Evolutionary conservation across 306 rosid species (phyloP).

Genomic region (Castanea crenata): DNA sequence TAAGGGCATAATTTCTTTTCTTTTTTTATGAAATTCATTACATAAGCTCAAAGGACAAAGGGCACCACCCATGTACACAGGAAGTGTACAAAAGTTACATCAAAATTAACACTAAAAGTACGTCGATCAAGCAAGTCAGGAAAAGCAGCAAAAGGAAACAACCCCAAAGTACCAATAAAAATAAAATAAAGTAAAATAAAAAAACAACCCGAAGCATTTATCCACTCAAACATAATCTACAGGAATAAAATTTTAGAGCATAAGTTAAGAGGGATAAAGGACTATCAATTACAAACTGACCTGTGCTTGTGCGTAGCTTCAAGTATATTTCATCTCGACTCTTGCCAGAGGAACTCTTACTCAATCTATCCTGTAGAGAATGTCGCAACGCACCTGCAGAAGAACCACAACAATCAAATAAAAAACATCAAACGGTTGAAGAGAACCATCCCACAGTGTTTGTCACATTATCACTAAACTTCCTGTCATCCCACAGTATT

Average conservation of each 20-base stretch:
- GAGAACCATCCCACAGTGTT: background rate
- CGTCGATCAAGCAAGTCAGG: no score
- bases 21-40: no score
- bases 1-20: background rate
- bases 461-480: background rate
- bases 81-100: no score
- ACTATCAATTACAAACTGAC: slow-evolving; percentile 43
- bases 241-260: background rate
- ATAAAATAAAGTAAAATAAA: no score
- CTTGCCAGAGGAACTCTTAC: slow-evolving; percentile 71
- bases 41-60: no score
- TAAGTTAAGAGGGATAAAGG: slow-evolving; percentile 15
- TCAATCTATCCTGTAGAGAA: slow-evolving; percentile 88
- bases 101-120: no score
- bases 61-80: no score
- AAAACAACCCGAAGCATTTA: no score
- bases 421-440: slow-evolving; percentile 2
- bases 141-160: no score
- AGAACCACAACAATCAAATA: slow-evolving; percentile 14
- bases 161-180: no score
- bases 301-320: slow-evolving; percentile 93
- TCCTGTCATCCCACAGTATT: background rate
- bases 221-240: no score
- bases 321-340: slow-evolving; percentile 80
- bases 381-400: slow-evolving; percentile 85